These are phyloP conservation scores for Aspergillus affinis DNA, from an alignment of 495 filamentous ascomycete species.

Conservation along the genomic window DNA sequence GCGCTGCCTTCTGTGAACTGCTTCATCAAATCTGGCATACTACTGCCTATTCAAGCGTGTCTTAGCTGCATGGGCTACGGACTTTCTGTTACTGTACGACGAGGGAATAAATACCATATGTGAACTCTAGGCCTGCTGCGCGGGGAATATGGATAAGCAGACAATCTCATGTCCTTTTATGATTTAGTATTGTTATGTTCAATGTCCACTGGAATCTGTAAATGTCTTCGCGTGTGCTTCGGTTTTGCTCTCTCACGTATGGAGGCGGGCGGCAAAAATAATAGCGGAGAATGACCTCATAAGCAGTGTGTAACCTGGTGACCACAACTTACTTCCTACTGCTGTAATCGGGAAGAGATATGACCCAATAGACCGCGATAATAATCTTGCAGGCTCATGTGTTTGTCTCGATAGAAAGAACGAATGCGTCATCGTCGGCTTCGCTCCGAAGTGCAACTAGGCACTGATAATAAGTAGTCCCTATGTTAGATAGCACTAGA, in stretches of 20 bases:
- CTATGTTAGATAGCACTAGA: too few species aligned
- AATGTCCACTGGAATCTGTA: conserved; percentile 5
- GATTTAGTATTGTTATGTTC: not conserved
- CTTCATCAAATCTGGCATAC: not conserved
- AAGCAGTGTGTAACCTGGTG: too few species aligned
- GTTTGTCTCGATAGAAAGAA: not conserved
- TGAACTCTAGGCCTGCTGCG: conserved; percentile 7
- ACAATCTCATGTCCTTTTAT: conserved; percentile 1
- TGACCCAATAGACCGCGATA: conserved; percentile 4
- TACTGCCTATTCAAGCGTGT: not conserved
- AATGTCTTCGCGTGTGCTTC: not conserved
- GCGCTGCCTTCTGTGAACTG: not conserved
- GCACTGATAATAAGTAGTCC: not conserved
- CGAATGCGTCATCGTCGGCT: not conserved
- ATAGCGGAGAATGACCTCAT: not conserved
- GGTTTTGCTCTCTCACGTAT: too few species aligned
- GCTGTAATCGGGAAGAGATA: not conserved
- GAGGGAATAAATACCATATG: not conserved
- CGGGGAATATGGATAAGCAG: conserved; percentile 2
- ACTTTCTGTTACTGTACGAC: conserved; percentile 1
- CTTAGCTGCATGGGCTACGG: conserved; percentile 5
- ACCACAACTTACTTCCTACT: too few species aligned
- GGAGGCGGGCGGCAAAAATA: not conserved
- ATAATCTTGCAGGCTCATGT: not conserved
- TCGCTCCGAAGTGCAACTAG: not conserved